phyloP scores from a whole-genome alignment of 2,329 filamentous ascomycete genomes.

The Claviceps cyperi region DNA sequence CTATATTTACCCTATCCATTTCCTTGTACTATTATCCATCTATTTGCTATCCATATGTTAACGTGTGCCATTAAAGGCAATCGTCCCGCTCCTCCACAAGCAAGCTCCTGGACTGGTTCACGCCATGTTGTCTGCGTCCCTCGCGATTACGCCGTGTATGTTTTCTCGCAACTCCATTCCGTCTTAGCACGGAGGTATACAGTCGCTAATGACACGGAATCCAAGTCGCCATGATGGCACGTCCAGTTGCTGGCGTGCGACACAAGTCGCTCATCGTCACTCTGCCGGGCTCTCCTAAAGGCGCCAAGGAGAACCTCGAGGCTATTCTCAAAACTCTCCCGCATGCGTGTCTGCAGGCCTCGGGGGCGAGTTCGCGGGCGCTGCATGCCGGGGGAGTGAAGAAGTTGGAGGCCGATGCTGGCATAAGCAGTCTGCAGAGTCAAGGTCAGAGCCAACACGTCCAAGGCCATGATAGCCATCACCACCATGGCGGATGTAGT shows the following conservation, averaged over 20 bases:
- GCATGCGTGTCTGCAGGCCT: slow-evolving; percentile 84
- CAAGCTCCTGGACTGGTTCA: slow-evolving; percentile 87
- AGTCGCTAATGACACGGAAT: not conserved
- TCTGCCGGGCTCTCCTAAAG: slow-evolving; percentile 86
- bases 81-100: slow-evolving; percentile 66
- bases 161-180: not conserved
- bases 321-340: slow-evolving; percentile 80
- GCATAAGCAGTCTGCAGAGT: slow-evolving; percentile 29
- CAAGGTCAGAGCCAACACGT: slow-evolving; percentile 15
- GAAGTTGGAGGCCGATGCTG: slow-evolving; percentile 73
- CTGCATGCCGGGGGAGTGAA: slow-evolving; percentile 70
- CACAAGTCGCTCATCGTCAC: slow-evolving; percentile 75
- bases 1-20: too few relatives aligned
- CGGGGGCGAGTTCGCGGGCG: slow-evolving; percentile 64
- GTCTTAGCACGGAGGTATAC: not conserved
- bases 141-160: slow-evolving; percentile 81
- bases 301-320: slow-evolving; percentile 83
- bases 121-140: slow-evolving; percentile 76
- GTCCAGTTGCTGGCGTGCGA: slow-evolving; percentile 78
- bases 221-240: slow-evolving; percentile 87
- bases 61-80: slow-evolving; percentile 38
- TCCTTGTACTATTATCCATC: too few relatives aligned
- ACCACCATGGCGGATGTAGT: slow-evolving; percentile 25
- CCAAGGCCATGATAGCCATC: slow-evolving; percentile 24
- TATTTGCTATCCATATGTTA: too few relatives aligned